Base-by-base conservation (phyloP, 768 basidiomycete genomes). In the Brasilioporus rufonigricans region DNA sequence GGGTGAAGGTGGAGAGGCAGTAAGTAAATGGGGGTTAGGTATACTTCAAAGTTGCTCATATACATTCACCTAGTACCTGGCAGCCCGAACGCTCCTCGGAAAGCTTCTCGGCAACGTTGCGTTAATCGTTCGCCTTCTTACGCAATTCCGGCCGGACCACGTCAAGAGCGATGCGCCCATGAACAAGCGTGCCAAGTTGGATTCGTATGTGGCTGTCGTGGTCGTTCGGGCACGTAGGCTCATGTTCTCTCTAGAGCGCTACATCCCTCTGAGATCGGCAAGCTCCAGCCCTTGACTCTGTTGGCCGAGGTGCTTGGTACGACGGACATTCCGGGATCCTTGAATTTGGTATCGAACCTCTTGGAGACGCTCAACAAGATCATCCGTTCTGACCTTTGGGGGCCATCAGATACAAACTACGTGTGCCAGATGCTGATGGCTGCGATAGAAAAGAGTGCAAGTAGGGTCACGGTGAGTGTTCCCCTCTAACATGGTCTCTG, bases 351-450 rank as follows among this genome's bases (percentile, higher is more conserved):
- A 41, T 80, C 86, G 0, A 77, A 75, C 44, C 76, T 95, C 6
- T 74, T 98, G 38, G 88, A 91, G 38, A 82, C 84, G 0, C 75
- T 97, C 31, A 83, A 80, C 61, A 82, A 77, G 50, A 77, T 93
- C 14, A 73, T 84, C 2, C 84, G 84, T 50, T 75, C 80, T 16
- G 73, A 81, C 7, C 76, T 83, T 9, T 66, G 79, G 32, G 70
- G 79, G 5, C 76, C 78, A 31, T 80, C 84, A n/a, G 90, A 89
- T 48, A 78, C 85, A 18, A 85, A 78, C 59, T 96, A 91, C 61
- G 73, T 89, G 12, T 85, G 91, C 66, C 94, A 96, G 68, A 77
- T 93, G 53, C 66, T 96, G 21, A 88, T 96, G 80, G 85, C 87
- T 11, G 89, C 89, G 2, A 77, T 95, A 23, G 88, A 91, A 58